Percentiles rank a stretch among this genome's conserved stretches.
Conservation (phyloP, 768 basidiomycete species). For the Tylopilus sp. region DNA sequence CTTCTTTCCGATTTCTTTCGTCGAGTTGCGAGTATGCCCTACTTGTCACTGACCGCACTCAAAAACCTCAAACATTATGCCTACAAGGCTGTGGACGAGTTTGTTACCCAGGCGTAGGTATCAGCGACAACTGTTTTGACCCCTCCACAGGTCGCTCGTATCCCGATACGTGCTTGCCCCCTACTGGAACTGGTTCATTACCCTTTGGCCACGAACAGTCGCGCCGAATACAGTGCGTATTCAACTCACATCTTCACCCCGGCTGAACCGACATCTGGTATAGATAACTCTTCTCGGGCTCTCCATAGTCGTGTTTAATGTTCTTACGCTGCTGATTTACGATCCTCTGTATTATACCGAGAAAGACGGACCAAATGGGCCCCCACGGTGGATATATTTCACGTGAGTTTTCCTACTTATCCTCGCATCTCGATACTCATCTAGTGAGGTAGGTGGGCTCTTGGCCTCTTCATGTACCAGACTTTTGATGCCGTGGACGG, state of each 20-base stretch:
- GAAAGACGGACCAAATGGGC: conserved; percentile 55
- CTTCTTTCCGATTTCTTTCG: neutral
- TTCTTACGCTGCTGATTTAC: conserved; percentile 76
- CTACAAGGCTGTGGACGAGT: conserved; percentile 84
- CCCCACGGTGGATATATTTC: conserved; percentile 87
- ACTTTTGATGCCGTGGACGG: conserved; percentile 87
- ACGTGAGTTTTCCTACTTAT: conserved; percentile 51
- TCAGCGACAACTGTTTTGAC: neutral
- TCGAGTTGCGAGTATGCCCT: conserved; percentile 47
- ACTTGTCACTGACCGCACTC: conserved; percentile 64
- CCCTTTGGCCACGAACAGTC: conserved; percentile 76
- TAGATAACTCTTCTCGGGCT: conserved; percentile 92
- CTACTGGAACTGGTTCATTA: conserved; percentile 92
- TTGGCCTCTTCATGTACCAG: conserved; percentile 91
- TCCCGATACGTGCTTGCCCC: conserved; percentile 76
- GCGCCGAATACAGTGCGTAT: conserved; percentile 84
- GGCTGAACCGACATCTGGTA: neutral
- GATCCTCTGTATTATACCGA: conserved; percentile 76
- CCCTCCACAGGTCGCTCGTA: conserved; percentile 56
- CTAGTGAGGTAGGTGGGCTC: conserved; percentile 60
- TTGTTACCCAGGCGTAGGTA: neutral
- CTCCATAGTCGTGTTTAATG: conserved; percentile 76
- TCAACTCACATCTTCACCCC: neutral
- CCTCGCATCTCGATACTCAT: neutral
- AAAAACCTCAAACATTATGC: conserved; percentile 73